Evolutionary conservation across 768 basidiomycete genomes (phyloP).

Genomic region (Amanita exitialis): DNA sequence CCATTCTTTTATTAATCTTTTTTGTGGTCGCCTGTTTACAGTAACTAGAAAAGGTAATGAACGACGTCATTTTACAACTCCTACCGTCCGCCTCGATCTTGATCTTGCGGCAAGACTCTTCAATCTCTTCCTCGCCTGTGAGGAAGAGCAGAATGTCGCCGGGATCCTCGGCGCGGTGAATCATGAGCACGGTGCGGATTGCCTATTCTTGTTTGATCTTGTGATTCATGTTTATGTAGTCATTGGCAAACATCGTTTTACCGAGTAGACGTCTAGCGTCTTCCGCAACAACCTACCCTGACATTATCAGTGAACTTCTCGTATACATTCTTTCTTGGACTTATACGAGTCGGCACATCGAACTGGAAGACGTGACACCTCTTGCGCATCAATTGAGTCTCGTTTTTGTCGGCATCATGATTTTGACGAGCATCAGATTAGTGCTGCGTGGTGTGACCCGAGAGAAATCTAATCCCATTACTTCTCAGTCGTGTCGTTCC

Average conservation of each 20-base stretch:
- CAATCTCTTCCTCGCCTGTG: conserved; percentile 98
- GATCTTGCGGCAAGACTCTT: conserved; percentile 91
- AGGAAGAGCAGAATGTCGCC: conserved; percentile 93
- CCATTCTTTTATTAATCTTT: too few relatives aligned
- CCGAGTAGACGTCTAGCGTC: conserved; percentile 20
- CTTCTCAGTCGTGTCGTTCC: background rate
- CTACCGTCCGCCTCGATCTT: conserved; percentile 85
- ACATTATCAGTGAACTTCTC: conserved; percentile 29
- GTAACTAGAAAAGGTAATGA: too few relatives aligned
- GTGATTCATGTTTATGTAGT: conserved; percentile 21
- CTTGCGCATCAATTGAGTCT: conserved; percentile 48
- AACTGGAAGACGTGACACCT: conserved; percentile 25
- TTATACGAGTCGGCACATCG: conserved; percentile 12
- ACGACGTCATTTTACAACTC: too few relatives aligned
- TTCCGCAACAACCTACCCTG: conserved; percentile 27
- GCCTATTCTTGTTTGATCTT: conserved; percentile 26
- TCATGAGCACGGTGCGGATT: conserved; percentile 93
- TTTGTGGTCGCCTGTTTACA: too few relatives aligned
- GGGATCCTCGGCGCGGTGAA: conserved; percentile 88
- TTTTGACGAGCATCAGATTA: conserved; percentile 59
- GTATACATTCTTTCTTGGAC: conserved; percentile 20
- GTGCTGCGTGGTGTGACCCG: conserved; percentile 62
- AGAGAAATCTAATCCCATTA: conserved; percentile 14
- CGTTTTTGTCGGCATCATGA: conserved; percentile 65
- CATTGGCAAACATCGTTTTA: conserved; percentile 38